Evolutionary conservation across 2,329 filamentous ascomycete genomes (phyloP).

Genomic region (Neofusicoccum laricinum): DNA sequence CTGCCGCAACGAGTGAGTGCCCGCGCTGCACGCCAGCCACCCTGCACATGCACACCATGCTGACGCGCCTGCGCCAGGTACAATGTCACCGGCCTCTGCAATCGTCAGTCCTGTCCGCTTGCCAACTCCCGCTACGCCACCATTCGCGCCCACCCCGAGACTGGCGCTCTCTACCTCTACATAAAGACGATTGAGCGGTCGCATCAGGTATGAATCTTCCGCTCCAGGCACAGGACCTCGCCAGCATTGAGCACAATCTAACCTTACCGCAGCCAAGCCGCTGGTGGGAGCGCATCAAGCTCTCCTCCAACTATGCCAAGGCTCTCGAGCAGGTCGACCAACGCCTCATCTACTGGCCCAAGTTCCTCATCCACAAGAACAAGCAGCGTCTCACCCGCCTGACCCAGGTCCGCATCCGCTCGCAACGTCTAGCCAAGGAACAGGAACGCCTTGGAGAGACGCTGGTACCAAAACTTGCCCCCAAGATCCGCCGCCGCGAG

Average conservation of each 20-base stretch:
- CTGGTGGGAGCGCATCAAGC: slow-evolving; percentile 89
- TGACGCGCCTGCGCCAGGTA: slow-evolving; percentile 48
- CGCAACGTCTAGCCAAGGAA: slow-evolving; percentile 77
- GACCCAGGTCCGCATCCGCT: slow-evolving; percentile 82
- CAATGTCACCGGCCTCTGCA: slow-evolving; percentile 81
- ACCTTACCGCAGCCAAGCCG: slow-evolving; percentile 8
- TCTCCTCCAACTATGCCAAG: slow-evolving; percentile 86
- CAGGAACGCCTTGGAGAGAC: slow-evolving; percentile 86
- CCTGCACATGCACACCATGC: not conserved
- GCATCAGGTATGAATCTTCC: slow-evolving; percentile 46
- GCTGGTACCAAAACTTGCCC: slow-evolving; percentile 82
- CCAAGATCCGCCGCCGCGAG: slow-evolving; percentile 67
- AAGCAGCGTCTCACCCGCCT: slow-evolving; percentile 92
- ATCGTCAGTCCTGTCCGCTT: slow-evolving; percentile 83
- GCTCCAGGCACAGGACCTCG: too few relatives aligned
- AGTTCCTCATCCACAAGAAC: slow-evolving; percentile 89
- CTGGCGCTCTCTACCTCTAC: slow-evolving; percentile 86
- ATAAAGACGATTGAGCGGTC: slow-evolving; percentile 92
- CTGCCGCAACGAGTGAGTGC: slow-evolving; percentile 73
- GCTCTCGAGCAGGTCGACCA: slow-evolving; percentile 81
- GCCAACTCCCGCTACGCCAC: slow-evolving; percentile 93
- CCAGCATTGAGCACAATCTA: not conserved
- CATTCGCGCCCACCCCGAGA: slow-evolving; percentile 75
- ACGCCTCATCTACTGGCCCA: slow-evolving; percentile 77
- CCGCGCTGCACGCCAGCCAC: slow-evolving; percentile 24